phyloP scores from a whole-genome alignment of 352 stramenopile genomes.

The Phytopythium boreale region DNA sequence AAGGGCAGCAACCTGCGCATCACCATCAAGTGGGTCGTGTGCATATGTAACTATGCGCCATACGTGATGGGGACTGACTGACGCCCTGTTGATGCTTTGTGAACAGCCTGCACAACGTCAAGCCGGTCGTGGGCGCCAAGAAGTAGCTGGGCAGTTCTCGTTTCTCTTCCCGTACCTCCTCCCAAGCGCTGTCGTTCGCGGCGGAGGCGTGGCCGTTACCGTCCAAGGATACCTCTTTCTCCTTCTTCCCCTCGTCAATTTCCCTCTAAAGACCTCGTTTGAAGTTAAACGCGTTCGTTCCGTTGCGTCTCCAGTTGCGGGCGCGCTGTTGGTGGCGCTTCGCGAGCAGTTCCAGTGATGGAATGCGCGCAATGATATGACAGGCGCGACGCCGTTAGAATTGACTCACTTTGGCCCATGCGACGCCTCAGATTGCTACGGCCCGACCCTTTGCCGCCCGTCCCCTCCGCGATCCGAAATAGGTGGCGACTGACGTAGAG shows the following conservation, averaged over 20 bases:
- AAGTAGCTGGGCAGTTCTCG: constrained; percentile 26
- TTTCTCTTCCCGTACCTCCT: not conserved
- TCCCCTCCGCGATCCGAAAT: not conserved
- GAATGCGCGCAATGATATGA: too few species aligned
- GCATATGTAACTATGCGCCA: not conserved
- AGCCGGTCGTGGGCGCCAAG: constrained; percentile 61
- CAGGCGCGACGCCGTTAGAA: constrained; percentile 35
- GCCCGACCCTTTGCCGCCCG: not conserved
- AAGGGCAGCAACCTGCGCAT: constrained; percentile 79
- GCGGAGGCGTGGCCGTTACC: not conserved
- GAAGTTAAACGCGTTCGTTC: not conserved
- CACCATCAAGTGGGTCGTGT: constrained; percentile 66
- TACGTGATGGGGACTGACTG: constrained; percentile 8
- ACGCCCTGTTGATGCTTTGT: not conserved
- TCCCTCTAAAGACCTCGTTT: not conserved
- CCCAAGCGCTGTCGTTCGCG: too few species aligned
- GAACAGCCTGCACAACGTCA: constrained; percentile 61
- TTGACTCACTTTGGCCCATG: not conserved
- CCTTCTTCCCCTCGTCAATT: not conserved
- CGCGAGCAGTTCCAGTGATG: too few species aligned
- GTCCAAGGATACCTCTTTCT: not conserved
- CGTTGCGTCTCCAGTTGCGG: not conserved
- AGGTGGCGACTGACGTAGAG: not conserved
- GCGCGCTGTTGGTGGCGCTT: too few species aligned
- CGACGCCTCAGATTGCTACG: not conserved